A percentile compares a stretch with the other conserved stretches of the same genome.
These are phyloP conservation scores for Melaleuca quinquenervia DNA, from an alignment of 345 rosid genomes.

Conservation along the genomic window DNA sequence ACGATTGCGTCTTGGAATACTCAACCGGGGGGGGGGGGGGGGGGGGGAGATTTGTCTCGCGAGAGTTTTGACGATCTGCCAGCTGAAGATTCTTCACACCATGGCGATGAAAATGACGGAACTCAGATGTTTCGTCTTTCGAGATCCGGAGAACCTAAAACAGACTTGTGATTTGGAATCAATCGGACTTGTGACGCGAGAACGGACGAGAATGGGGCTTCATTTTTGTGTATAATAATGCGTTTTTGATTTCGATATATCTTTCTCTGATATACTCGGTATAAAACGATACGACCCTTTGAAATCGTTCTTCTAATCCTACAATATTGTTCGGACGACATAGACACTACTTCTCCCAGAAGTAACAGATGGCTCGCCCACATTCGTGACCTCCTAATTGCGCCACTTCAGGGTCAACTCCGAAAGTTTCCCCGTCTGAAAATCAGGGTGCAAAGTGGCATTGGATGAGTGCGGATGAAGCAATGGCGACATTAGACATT, in stretches of 20 bases:
- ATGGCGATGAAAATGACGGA: not conserved
- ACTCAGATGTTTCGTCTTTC: not conserved
- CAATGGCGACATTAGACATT: too few species aligned
- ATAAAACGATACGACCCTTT: fast-evolving
- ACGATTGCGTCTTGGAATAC: not conserved
- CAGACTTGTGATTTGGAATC: not conserved
- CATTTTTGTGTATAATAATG: fast-evolving
- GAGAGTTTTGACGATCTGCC: not conserved
- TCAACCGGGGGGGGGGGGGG: not conserved
- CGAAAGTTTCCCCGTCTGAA: too few species aligned
- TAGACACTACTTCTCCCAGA: not conserved
- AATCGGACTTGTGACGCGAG: not conserved
- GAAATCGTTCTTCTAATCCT: not conserved
- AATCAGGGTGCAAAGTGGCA: not conserved
- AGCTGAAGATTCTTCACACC: not conserved
- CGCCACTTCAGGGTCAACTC: not conserved
- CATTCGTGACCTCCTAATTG: not conserved
- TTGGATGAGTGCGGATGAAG: not conserved
- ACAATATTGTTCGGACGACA: not conserved
- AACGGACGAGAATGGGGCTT: not conserved
- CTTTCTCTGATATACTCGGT: not conserved
- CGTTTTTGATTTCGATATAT: fast-evolving
- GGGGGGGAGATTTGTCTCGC: not conserved
- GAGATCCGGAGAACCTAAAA: not conserved
- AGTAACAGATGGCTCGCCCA: not conserved